phyloP scores from a whole-genome alignment of 495 filamentous ascomycete species.

The Terfezia boudieri region DNA sequence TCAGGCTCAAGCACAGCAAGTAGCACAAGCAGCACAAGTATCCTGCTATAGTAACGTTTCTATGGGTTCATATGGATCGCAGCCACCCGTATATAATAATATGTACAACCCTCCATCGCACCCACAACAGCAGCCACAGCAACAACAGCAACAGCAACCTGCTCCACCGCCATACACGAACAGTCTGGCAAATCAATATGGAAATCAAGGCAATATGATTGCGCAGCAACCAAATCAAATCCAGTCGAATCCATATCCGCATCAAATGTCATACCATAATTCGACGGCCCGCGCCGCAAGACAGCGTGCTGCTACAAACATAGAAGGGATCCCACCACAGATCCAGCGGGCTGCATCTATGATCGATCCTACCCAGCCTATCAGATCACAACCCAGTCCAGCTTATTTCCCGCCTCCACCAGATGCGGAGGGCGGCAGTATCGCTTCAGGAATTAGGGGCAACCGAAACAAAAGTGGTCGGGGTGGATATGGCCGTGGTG shows the following conservation, averaged over 20 bases:
- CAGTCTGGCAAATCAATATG: slow-evolving; percentile 37
- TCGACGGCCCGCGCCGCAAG: slow-evolving; percentile 50
- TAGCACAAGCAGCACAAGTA: slow-evolving; percentile 26
- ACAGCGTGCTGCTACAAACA: slow-evolving; percentile 87
- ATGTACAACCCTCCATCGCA: slow-evolving; percentile 16
- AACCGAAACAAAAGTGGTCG: slow-evolving; percentile 39
- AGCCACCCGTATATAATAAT: slow-evolving; percentile 51
- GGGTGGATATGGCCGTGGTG: slow-evolving; percentile 37
- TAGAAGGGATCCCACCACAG: slow-evolving; percentile 76
- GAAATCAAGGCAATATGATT: slow-evolving; percentile 55
- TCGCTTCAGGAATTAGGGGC: slow-evolving; percentile 24
- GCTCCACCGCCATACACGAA: slow-evolving; percentile 64
- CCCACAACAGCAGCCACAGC: slow-evolving; percentile 5
- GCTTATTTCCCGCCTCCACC: slow-evolving; percentile 95
- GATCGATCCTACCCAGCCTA: slow-evolving; percentile 84
- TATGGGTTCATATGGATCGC: slow-evolving; percentile 18
- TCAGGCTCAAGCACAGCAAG: slow-evolving; percentile 30
- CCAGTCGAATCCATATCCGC: slow-evolving; percentile 22
- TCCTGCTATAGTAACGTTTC: slow-evolving; percentile 1
- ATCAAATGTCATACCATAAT: slow-evolving; percentile 66
- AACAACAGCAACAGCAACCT: slow-evolving; percentile 28
- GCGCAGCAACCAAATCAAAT: slow-evolving; percentile 40
- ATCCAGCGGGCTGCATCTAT: slow-evolving; percentile 95
- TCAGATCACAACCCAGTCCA: slow-evolving; percentile 82
- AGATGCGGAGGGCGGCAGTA: slow-evolving; percentile 39